A percentile compares a stretch with the other conserved stretches of the same genome.
Conservation (phyloP, 768 basidiomycete genomes). For the Rhizopogon vesiculosus region DNA sequence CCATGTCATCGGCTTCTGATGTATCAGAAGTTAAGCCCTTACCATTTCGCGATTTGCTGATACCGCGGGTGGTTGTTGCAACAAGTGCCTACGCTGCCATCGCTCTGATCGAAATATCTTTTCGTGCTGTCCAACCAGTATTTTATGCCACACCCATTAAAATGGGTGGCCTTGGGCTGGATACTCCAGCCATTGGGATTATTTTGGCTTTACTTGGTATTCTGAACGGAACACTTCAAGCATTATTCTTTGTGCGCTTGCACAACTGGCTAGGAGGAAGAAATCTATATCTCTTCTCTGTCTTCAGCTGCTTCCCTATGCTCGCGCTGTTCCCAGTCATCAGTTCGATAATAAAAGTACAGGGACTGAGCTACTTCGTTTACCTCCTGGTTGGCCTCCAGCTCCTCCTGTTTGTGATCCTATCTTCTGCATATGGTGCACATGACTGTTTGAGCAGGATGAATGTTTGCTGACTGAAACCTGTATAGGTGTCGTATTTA, state of each 20-base stretch:
- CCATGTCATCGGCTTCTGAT: neutral
- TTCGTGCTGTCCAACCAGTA: slow-evolving; percentile 35
- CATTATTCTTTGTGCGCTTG: slow-evolving; percentile 54
- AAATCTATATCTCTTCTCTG: slow-evolving; percentile 45
- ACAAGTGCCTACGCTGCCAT: slow-evolving; percentile 55
- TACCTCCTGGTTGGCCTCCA: slow-evolving; percentile 46
- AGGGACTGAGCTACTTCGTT: slow-evolving; percentile 37
- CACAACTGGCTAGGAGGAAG: slow-evolving; percentile 54
- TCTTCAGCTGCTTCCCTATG: slow-evolving; percentile 44
- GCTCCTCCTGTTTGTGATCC: slow-evolving; percentile 37
- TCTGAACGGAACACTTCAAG: slow-evolving; percentile 41
- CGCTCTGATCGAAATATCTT: slow-evolving; percentile 58
- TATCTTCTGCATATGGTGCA: slow-evolving; percentile 55
- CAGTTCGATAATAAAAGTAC: slow-evolving; percentile 28
- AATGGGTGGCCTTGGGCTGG: slow-evolving; percentile 8
- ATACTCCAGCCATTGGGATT: slow-evolving; percentile 14
- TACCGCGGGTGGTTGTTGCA: slow-evolving; percentile 45
- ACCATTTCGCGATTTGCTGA: slow-evolving; percentile 43
- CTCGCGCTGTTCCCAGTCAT: slow-evolving; percentile 39
- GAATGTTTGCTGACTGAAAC: neutral
- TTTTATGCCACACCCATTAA: slow-evolving; percentile 14
- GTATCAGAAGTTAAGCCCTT: slow-evolving; percentile 21
- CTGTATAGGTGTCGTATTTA: slow-evolving; percentile 53
- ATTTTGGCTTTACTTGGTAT: slow-evolving; percentile 14
- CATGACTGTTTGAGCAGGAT: neutral